phyloP scores from a whole-genome alignment of 129 eudicot genomes.

The Arctium minus region DNA sequence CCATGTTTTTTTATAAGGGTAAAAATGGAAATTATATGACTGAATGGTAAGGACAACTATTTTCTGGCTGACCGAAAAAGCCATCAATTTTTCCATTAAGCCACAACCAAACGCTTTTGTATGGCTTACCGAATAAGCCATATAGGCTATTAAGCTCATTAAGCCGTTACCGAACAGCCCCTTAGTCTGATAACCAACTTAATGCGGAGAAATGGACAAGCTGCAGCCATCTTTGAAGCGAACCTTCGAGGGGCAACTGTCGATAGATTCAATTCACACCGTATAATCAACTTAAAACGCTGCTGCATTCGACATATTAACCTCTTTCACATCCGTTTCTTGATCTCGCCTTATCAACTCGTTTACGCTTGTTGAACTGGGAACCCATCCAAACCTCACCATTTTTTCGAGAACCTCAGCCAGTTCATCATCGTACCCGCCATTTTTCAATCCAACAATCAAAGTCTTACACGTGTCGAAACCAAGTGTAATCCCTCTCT shows the following conservation, averaged over 20 bases:
- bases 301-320: conserved; percentile 23
- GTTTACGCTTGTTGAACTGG: conserved; percentile 23
- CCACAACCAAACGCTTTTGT: no score
- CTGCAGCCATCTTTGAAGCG: conserved; percentile 7
- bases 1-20: no score
- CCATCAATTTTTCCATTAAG: no score
- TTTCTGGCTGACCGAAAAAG: no score
- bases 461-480: conserved; percentile 47
- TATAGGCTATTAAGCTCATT: no score
- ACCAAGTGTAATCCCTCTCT: conserved; percentile 49
- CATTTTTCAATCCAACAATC: conserved; percentile 32
- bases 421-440: conserved; percentile 44
- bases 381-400: conserved; percentile 63
- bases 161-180: no score
- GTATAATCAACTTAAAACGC: conserved; percentile 31
- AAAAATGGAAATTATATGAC: no score
- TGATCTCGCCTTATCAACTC: conserved; percentile 30
- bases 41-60: no score
- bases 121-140: no score
- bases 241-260: not conserved
- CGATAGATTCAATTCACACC: conserved; percentile 15
- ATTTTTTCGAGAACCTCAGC: conserved; percentile 36
- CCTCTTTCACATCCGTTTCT: conserved; percentile 23
- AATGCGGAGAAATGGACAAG: not conserved
- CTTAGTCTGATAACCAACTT: no score